A percentile compares a stretch with the other conserved stretches of the same genome.
These are phyloP conservation scores for Phalaenopsis aphrodite DNA, from an alignment of 106 monocot genomes.

Conservation along the genomic window DNA sequence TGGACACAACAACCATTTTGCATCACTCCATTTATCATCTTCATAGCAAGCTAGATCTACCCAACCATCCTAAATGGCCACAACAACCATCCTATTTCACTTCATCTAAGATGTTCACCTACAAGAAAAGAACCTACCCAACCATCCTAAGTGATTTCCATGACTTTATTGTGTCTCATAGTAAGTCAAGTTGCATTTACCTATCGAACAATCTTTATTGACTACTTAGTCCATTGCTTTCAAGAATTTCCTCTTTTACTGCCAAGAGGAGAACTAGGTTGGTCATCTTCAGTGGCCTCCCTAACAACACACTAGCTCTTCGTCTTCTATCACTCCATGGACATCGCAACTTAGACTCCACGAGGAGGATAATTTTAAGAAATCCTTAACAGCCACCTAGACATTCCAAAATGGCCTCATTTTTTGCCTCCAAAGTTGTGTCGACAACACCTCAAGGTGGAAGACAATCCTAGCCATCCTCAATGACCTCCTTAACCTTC, in stretches of 20 bases:
- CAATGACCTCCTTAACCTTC: neutral
- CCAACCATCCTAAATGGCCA: too few relatives aligned
- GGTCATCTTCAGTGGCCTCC: neutral
- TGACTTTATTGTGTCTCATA: neutral
- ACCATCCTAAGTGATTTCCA: neutral
- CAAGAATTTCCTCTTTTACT: neutral
- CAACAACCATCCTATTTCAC: too few relatives aligned
- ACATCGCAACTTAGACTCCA: neutral
- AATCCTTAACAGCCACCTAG: neutral
- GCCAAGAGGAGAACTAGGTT: neutral
- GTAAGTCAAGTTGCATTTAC: too few relatives aligned
- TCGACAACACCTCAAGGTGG: neutral
- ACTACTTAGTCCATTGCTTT: neutral
- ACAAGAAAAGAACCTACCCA: neutral
- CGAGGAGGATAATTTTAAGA: neutral
- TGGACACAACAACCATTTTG: too few relatives aligned
- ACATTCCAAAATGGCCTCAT: neutral
- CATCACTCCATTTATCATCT: too few relatives aligned
- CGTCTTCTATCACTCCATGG: neutral
- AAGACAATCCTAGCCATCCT: neutral
- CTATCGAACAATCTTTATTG: neutral
- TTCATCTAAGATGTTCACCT: neutral
- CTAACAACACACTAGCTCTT: neutral
- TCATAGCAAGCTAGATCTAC: too few relatives aligned
- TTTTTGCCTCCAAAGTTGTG: neutral